Evolutionary conservation across 352 stramenopile species (phyloP), one percentile per base, ranked within the genome.

Genomic region (Pythium phragmiticola): DNA sequence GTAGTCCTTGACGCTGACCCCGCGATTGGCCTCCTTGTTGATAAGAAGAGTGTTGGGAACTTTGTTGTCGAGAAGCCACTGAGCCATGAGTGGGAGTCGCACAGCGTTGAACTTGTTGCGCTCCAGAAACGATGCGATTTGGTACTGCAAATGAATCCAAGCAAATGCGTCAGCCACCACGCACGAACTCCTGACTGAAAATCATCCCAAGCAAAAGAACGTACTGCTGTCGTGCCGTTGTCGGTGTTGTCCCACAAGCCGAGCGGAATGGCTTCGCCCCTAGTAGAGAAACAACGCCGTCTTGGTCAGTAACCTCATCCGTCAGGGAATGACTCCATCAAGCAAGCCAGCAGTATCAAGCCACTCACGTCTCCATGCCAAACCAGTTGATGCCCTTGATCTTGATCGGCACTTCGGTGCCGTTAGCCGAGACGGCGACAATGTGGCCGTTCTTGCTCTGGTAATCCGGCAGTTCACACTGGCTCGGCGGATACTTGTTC

Each of bases 321-420:
- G 58, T 7, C 6, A 36, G 0, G 2, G 21, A 30, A 30, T 30
- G 26, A 5, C 26, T 30, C 26, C 26, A 30, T 30, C 26, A 30
- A 30, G 26, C 1, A 30, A 30, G 26, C 1, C 26, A 5, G 26
- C 26, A 30, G 26, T 3, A 30, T 30, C 26, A 30, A 30, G 26
- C 3, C 23, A 60, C 79, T 48, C 76, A 83, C 45, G 66, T 68
- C 30, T 94, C 71, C 82, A 92, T 90, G 54, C 85, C 85, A 42
- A 89, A 82, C 83, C 83, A 94, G 74, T 94, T 94, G 49, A 94
- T 71, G 50, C 84, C 84, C 64, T 94, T 92, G 58, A 94, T 87
- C 66, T 90, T 80, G 42, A 94, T 69, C 54, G 81, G 77, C 49
- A 79, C 81, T 23, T 84, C 74, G 8, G 73, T 80, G 33, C 76